A percentile compares a stretch with the other conserved stretches of the same genome.
These are phyloP conservation scores for Logfia minima DNA, from an alignment of 129 eudicot genomes.

Conservation along the genomic window DNA sequence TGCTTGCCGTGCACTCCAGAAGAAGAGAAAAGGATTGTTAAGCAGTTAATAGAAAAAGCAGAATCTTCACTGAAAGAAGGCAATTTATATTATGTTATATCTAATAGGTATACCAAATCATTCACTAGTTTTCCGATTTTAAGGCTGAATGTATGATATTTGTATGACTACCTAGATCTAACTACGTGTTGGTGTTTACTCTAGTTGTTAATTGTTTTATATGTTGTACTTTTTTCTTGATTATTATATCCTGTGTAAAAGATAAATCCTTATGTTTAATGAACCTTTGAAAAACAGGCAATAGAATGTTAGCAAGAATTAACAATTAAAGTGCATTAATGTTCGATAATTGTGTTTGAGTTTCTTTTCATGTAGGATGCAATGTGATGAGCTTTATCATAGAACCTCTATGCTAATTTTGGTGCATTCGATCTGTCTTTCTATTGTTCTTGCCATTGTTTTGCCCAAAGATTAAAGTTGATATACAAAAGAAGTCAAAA, in stretches of 20 bases:
- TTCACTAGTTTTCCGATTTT: not conserved
- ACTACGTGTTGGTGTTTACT: not conserved
- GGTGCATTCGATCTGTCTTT: not conserved
- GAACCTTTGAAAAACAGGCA: not conserved
- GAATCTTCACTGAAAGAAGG: conserved; percentile 60
- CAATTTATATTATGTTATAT: conserved; percentile 54
- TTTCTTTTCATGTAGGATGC: not conserved
- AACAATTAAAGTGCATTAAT: no score
- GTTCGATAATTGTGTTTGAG: not conserved
- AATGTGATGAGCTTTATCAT: not conserved
- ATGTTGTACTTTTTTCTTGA: not conserved
- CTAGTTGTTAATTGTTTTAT: not conserved
- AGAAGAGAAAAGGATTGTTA: conserved; percentile 59
- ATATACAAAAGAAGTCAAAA: not conserved
- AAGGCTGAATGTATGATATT: not conserved
- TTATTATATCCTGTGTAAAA: no score
- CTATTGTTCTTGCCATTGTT: not conserved
- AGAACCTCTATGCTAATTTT: not conserved
- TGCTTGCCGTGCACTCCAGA: conserved; percentile 77
- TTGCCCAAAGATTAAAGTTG: not conserved
- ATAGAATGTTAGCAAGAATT: not conserved
- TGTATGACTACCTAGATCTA: not conserved
- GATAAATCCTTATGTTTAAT: not conserved
- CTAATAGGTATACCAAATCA: conserved; percentile 47
- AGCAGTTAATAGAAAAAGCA: conserved; percentile 48